A percentile compares a stretch with the other conserved stretches of the same genome.
phyloP scores from a whole-genome alignment of 495 filamentous ascomycete genomes.

The Trypethelium eluteriae region DNA sequence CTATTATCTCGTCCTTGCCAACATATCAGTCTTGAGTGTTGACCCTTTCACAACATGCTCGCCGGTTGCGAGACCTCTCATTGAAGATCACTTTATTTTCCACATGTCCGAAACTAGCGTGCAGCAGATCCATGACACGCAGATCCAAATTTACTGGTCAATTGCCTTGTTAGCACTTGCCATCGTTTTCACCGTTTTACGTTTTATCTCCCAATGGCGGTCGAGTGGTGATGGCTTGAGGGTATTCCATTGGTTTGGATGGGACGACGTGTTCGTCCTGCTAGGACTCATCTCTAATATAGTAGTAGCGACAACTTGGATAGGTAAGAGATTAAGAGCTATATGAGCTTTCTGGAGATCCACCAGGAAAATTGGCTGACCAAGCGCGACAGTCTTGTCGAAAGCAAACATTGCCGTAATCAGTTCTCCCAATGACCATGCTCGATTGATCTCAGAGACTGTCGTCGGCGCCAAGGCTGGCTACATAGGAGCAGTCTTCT shows the following conservation, averaged over 20 bases:
- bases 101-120: neutral
- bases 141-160: neutral
- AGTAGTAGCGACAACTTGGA: neutral
- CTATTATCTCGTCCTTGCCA: neutral
- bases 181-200: neutral
- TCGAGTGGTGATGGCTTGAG: neutral
- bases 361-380: neutral
- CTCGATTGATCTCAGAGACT: neutral
- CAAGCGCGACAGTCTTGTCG: neutral
- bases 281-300: neutral
- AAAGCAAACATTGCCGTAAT: neutral
- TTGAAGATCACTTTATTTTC: too few species aligned
- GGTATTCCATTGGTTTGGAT: neutral
- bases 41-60: neutral
- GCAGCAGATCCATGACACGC: neutral
- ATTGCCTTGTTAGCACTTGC: neutral
- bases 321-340: neutral
- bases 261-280: neutral
- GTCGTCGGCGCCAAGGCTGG: neutral
- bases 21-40: neutral
- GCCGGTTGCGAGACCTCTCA: too few species aligned
- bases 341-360: neutral
- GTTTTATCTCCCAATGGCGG: neutral
- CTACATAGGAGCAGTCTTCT: slow-evolving; percentile 6
- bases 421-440: neutral